Conservation (phyloP, 2,329 filamentous ascomycete genomes). For the Fonsecaea erecta region DNA sequence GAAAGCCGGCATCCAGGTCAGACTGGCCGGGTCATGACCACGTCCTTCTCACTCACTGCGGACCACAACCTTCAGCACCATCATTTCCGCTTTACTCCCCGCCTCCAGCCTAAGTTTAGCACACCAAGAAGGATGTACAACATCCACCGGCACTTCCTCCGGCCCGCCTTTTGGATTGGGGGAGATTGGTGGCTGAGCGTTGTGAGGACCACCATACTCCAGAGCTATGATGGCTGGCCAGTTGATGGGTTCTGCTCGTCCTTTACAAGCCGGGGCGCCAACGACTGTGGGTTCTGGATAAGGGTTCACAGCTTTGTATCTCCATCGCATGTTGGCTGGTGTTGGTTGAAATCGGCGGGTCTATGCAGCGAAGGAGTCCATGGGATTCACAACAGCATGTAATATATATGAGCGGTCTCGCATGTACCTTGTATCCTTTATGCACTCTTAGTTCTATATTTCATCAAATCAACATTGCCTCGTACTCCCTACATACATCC, state of each 20-base stretch:
- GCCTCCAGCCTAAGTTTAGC: neutral
- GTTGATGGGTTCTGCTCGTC: neutral
- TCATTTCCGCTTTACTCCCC: neutral
- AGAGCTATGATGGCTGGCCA: neutral
- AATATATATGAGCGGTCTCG: no score
- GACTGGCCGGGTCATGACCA: neutral
- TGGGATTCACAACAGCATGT: no score
- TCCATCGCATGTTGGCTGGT: neutral
- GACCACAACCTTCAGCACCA: neutral
- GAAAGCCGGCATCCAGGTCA: neutral
- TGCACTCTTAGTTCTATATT: no score
- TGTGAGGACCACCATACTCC: neutral
- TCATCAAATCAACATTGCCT: no score
- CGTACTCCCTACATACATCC: no score
- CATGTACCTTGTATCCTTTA: no score
- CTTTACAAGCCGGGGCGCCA: neutral
- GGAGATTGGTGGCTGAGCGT: neutral
- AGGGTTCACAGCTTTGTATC: neutral
- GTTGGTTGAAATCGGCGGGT: neutral
- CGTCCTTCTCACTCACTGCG: neutral
- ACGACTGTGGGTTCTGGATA: neutral
- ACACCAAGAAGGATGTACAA: neutral
- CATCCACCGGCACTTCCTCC: neutral
- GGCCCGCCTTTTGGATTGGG: neutral
- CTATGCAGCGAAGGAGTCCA: no score